Evolutionary conservation across 768 basidiomycete genomes (phyloP).

Genomic region (Roridomyces roridus): DNA sequence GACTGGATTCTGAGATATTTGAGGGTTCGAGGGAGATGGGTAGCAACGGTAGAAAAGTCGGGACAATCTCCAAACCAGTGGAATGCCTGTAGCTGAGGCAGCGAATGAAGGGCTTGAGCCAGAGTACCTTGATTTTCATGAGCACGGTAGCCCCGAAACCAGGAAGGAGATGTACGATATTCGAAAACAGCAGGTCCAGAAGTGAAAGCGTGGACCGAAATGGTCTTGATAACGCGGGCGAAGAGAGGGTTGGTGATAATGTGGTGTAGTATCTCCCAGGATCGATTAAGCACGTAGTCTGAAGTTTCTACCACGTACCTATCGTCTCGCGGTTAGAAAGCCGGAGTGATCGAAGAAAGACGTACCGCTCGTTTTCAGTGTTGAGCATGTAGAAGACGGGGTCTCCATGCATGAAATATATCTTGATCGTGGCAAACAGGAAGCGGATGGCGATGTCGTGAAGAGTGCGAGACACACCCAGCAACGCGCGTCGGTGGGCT

Average conservation of each 20-base stretch:
- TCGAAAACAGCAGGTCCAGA: conserved; percentile 44
- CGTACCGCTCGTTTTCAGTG: conserved; percentile 33
- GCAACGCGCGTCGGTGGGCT: conserved; percentile 30
- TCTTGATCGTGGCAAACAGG: conserved; percentile 42
- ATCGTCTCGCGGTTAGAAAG: conserved; percentile 29
- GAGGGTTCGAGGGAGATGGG: conserved; percentile 35
- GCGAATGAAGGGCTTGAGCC: conserved; percentile 36
- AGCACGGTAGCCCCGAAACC: conserved; percentile 2
- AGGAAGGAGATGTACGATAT: conserved; percentile 32
- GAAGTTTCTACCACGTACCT: conserved; percentile 36
- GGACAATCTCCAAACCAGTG: conserved; percentile 45
- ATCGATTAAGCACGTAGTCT: conserved; percentile 38
- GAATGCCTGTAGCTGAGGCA: conserved; percentile 42
- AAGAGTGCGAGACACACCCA: conserved; percentile 43
- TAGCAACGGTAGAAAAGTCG: conserved; percentile 34
- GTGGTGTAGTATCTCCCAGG: conserved; percentile 46
- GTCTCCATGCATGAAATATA: conserved; percentile 42
- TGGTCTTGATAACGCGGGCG: conserved; percentile 39
- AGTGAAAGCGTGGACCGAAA: conserved; percentile 43
- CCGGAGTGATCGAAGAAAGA: not conserved
- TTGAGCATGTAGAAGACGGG: conserved; percentile 36
- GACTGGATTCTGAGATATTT: conserved; percentile 37
- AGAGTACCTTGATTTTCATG: conserved; percentile 35
- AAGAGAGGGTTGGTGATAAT: conserved; percentile 41
- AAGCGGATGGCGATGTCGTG: conserved; percentile 40